phyloP scores from a whole-genome alignment of 1,139 yeast genomes.

The Blastobotrys raffinosifermentans region DNA sequence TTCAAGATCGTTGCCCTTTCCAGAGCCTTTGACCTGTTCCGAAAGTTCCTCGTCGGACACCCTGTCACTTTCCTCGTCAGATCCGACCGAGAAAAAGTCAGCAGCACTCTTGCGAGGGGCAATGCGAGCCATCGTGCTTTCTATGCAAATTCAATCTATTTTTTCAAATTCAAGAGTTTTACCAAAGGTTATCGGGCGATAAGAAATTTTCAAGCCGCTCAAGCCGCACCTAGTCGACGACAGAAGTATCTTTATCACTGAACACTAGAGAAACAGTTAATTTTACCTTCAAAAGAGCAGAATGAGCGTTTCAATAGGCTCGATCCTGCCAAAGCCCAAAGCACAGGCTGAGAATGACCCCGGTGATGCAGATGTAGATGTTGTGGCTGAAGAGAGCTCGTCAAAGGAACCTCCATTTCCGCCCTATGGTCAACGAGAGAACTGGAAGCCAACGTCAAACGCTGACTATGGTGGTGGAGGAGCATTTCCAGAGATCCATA shows the following conservation, averaged over 20 bases:
- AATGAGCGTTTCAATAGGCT: constrained; percentile 17
- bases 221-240: background rate
- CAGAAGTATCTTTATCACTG: background rate
- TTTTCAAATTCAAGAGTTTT: constrained; percentile 1
- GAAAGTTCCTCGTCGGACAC: constrained; percentile 8
- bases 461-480: constrained; percentile 36
- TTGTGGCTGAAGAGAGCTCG: constrained; percentile 1
- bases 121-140: background rate
- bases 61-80: constrained; percentile 7
- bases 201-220: background rate
- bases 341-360: constrained; percentile 3
- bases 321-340: constrained; percentile 25
- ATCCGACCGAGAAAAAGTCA: constrained; percentile 15
- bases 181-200: background rate
- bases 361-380: constrained; percentile 8
- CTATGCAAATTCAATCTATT: background rate
- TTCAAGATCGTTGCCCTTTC: background rate
- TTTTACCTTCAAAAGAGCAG: background rate
- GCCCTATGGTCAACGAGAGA: constrained; percentile 28
- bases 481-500: constrained; percentile 33
- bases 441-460: constrained; percentile 27
- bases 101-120: constrained; percentile 15
- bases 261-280: background rate
- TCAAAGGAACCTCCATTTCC: constrained; percentile 21
- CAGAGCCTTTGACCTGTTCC: background rate